Conservation (phyloP, 306 rosid species). For the Dalbergia cultrata region DNA sequence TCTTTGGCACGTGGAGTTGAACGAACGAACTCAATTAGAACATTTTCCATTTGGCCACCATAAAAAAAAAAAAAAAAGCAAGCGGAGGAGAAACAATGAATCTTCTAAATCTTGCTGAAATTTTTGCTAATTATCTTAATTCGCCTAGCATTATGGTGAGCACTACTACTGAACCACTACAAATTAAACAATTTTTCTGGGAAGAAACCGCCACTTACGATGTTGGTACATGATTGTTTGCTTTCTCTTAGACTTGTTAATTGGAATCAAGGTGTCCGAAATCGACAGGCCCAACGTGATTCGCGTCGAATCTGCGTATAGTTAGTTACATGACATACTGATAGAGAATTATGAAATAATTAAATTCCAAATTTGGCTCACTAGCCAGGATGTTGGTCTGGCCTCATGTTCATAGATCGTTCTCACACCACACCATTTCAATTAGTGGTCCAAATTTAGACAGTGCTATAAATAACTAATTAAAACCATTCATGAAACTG, state of each 20-base stretch:
- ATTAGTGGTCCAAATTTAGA: background rate
- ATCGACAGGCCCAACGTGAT: constrained; percentile 18
- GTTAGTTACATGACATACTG: background rate
- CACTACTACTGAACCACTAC: constrained; percentile 17
- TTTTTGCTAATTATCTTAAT: background rate
- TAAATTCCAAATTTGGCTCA: background rate
- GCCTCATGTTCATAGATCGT: too few species aligned
- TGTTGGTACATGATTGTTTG: background rate
- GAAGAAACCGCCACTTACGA: too few species aligned
- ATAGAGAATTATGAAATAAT: constrained; percentile 2
- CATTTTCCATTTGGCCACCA: background rate
- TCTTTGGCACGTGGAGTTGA: constrained; percentile 2
- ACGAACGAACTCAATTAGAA: background rate
- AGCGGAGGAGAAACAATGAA: constrained; percentile 9
- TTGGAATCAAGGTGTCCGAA: constrained; percentile 5
- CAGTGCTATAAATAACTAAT: background rate
- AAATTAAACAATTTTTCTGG: background rate
- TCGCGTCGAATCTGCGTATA: constrained; percentile 22
- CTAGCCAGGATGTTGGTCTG: background rate
- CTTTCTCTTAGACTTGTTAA: background rate
- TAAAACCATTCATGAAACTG: background rate
- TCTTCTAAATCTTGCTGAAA: background rate
- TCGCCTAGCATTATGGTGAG: background rate
- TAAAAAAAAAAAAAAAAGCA: background rate
- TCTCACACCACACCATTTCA: constrained; percentile 1